phyloP scores from a whole-genome alignment of 306 rosid genomes.

The Medicago arabica region DNA sequence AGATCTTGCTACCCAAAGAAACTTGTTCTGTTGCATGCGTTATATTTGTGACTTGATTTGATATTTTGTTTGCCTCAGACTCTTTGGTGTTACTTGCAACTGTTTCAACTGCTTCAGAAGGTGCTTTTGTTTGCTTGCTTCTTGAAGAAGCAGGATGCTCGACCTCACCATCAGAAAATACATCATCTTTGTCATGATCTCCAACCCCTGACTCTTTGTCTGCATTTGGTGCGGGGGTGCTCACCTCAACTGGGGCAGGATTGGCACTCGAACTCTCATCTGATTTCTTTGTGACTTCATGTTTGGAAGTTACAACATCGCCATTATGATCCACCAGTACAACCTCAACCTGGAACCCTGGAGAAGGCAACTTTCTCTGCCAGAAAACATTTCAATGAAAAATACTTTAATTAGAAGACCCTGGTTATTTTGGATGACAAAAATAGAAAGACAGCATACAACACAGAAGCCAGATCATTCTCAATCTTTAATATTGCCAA shows the following conservation, averaged over 20 bases:
- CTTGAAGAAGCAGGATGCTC: constrained; percentile 72
- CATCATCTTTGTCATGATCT: constrained; percentile 73
- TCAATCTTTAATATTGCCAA: background rate
- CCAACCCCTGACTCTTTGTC: constrained; percentile 49
- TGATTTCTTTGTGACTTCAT: constrained; percentile 53
- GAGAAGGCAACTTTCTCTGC: constrained; percentile 96
- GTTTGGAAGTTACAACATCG: constrained; percentile 47
- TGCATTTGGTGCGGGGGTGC: constrained; percentile 46
- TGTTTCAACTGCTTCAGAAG: constrained; percentile 51
- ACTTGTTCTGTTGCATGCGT: constrained; percentile 68
- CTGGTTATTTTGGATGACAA: constrained; percentile 2
- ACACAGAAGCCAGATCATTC: constrained; percentile 34
- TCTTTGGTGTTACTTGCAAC: constrained; percentile 48
- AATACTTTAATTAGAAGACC: constrained; percentile 32
- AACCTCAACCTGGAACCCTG: constrained; percentile 92
- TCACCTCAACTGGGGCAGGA: constrained; percentile 52
- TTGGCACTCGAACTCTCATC: constrained; percentile 74
- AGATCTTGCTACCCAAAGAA: constrained; percentile 60
- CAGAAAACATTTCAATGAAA: constrained; percentile 36
- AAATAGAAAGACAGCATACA: constrained; percentile 2
- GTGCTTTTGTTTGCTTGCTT: constrained; percentile 61
- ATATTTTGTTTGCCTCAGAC: constrained; percentile 49
- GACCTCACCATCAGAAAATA: constrained; percentile 85
- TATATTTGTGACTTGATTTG: constrained; percentile 61
- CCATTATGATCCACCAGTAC: constrained; percentile 74